Conservation (phyloP, 176 grass and related monocot species). For the Tuctoria greenei region DNA sequence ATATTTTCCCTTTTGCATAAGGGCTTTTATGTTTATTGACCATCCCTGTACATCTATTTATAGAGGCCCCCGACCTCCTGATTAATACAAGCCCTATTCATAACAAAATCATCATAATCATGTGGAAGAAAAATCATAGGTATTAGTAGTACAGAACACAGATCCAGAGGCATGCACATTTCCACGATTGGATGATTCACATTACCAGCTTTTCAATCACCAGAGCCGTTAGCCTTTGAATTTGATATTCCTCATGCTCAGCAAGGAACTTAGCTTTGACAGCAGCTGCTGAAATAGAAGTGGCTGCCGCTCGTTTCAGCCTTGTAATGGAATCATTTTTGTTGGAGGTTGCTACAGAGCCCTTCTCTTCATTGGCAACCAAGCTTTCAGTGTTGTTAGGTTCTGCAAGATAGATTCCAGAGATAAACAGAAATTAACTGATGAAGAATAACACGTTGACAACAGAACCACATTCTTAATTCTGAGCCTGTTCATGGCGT, state of each 20-base stretch:
- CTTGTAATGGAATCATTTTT: constrained; percentile 38
- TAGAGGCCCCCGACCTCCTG: too few species aligned
- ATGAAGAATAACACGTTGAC: background rate
- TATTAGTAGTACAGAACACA: constrained; percentile 10
- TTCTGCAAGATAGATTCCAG: constrained; percentile 51
- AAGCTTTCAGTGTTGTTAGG: constrained; percentile 39
- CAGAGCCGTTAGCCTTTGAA: constrained; percentile 47
- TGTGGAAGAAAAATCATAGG: background rate
- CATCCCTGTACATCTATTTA: too few species aligned
- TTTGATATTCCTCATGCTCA: constrained; percentile 60
- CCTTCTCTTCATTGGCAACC: constrained; percentile 40
- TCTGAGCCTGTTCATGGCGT: constrained; percentile 22
- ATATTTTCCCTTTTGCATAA: too few species aligned
- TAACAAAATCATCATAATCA: background rate
- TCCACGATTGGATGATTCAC: background rate
- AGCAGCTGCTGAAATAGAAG: constrained; percentile 63
- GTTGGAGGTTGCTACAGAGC: constrained; percentile 6
- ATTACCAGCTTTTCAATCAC: constrained; percentile 66
- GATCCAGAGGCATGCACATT: background rate
- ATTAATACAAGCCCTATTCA: too few species aligned
- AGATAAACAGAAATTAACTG: background rate
- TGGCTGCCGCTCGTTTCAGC: constrained; percentile 63
- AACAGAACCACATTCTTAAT: constrained; percentile 22
- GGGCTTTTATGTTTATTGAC: too few species aligned
- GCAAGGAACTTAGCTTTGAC: constrained; percentile 78